Evolutionary conservation across 1,284 basidiomycete genomes (phyloP).

Genomic region (Fistulinella cinereoalba): DNA sequence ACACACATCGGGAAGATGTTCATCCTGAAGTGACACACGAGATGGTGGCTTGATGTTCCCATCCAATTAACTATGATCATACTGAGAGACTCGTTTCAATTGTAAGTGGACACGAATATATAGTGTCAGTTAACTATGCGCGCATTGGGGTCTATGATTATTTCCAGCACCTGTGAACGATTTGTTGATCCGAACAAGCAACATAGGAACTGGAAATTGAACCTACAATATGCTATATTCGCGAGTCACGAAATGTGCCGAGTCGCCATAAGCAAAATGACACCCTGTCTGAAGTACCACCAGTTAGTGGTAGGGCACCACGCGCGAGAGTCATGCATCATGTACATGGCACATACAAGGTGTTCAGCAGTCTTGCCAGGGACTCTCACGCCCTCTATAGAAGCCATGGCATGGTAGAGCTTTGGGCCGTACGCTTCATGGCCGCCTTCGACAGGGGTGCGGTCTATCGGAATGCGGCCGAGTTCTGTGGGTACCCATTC

Average conservation of each 20-base stretch:
- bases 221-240: conserved; percentile 60
- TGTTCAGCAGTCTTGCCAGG: conserved; percentile 74
- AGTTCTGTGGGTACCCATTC: conserved; percentile 61
- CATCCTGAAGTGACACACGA: too few species aligned
- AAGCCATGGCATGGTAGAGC: conserved; percentile 54
- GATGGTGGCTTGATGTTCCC: too few species aligned
- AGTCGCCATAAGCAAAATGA: conserved; percentile 39
- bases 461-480: conserved; percentile 56
- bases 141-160: too few species aligned
- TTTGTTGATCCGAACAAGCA: not conserved
- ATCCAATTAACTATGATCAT: too few species aligned
- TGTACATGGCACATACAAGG: conserved; percentile 41
- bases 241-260: conserved; percentile 44
- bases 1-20: too few species aligned
- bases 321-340: too few species aligned
- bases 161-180: not conserved
- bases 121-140: too few species aligned
- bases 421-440: conserved; percentile 41
- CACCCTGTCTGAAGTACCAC: conserved; percentile 39
- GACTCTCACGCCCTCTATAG: conserved; percentile 50
- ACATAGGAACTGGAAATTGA: not conserved
- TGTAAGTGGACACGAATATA: too few species aligned
- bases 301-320: too few species aligned
- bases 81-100: too few species aligned
- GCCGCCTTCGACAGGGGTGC: conserved; percentile 54